Evolutionary conservation across 176 grass and related monocot species (phyloP).

Genomic region (Pharus latifolius): DNA sequence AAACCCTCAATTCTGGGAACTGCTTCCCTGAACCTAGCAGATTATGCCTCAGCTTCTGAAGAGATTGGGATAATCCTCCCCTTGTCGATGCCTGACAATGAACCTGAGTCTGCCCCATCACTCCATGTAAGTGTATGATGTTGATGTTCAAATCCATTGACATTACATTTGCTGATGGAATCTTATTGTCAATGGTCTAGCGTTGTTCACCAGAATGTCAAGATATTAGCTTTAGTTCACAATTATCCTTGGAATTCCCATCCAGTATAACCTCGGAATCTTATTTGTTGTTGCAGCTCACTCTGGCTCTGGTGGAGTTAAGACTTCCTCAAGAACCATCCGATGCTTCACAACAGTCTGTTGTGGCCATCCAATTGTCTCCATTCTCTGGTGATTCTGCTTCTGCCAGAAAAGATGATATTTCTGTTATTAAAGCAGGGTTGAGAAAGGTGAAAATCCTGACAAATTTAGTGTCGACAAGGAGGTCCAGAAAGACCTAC

Average conservation of each 20-base stretch:
- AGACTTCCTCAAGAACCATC: conserved; percentile 25
- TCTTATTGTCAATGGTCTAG: background rate
- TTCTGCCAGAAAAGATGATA: conserved; percentile 67
- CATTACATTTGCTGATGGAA: background rate
- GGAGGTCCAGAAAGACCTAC: conserved; percentile 59
- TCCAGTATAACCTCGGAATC: conserved; percentile 13
- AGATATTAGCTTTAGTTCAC: background rate
- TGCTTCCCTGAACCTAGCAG: conserved; percentile 55
- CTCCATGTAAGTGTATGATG: conserved; percentile 65
- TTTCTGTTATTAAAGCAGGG: conserved; percentile 83
- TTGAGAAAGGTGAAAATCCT: conserved; percentile 90
- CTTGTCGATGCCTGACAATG: conserved; percentile 35
- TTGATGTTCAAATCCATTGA: background rate
- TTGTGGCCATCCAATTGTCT: conserved; percentile 30
- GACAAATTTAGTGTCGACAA: conserved; percentile 60
- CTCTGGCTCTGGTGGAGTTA: conserved; percentile 51
- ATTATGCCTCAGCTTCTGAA: conserved; percentile 43
- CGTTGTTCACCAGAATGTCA: too few species aligned
- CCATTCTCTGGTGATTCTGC: conserved; percentile 56
- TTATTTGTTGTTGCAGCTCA: conserved; percentile 32
- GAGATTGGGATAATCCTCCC: conserved; percentile 69
- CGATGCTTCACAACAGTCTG: conserved; percentile 36
- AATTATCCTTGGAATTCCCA: background rate
- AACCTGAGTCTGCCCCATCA: conserved; percentile 26
- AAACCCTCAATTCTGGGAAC: conserved; percentile 75